Conservation (phyloP, 345 rosid species). For the Physaria fendleri region DNA sequence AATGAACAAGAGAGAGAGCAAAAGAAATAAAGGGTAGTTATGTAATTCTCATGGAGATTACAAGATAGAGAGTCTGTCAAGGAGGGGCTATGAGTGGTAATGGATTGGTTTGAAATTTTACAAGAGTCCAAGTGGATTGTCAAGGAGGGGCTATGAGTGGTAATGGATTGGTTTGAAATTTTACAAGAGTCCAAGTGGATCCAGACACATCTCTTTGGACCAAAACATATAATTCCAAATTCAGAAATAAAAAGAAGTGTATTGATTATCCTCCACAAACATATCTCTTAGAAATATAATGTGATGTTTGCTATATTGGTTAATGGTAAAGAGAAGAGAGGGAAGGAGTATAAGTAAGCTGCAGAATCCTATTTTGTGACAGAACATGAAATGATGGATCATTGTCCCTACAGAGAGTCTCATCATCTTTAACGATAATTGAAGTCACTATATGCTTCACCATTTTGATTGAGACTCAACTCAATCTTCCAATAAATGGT, state of each 20-base stretch:
- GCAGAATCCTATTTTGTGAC: conserved; percentile 19
- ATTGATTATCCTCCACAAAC: conserved; percentile 23
- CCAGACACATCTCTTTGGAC: conserved; percentile 18
- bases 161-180: conserved; percentile 13
- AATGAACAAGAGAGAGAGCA: neutral
- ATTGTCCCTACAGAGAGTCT: conserved; percentile 30
- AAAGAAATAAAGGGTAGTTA: conserved; percentile 4
- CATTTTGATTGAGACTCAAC: conserved; percentile 25
- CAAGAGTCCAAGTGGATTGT: conserved; percentile 19
- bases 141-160: conserved; percentile 21
- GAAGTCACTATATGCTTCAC: conserved; percentile 25
- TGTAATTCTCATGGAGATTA: conserved; percentile 1
- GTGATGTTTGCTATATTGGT: neutral
- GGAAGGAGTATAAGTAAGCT: conserved; percentile 5
- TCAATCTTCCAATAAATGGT: conserved; percentile 23
- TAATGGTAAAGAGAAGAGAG: conserved; percentile 3
- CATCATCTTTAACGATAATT: conserved; percentile 26
- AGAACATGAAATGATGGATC: conserved; percentile 10
- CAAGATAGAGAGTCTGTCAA: conserved; percentile 25
- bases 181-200: conserved; percentile 17
- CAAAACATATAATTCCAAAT: conserved; percentile 19
- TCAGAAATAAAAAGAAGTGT: neutral
- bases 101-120: conserved; percentile 11
- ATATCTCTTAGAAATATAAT: conserved; percentile 2
- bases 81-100: conserved; percentile 22